These are phyloP conservation scores for Boechera stricta DNA, from an alignment of 345 rosid species.

Conservation along the genomic window DNA sequence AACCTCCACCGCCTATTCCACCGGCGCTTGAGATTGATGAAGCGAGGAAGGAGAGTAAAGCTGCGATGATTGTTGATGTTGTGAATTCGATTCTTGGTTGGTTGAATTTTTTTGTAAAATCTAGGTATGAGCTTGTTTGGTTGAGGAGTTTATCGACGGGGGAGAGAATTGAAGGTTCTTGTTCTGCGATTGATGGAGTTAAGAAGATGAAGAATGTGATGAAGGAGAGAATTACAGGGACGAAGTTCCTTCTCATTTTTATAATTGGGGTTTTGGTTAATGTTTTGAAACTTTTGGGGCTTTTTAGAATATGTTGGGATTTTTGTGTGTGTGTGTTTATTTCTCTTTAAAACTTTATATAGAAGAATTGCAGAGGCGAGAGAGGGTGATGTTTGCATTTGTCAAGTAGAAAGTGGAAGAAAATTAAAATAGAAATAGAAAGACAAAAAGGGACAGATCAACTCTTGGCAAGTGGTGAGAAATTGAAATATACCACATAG, in stretches of 20 bases:
- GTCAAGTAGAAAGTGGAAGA: not conserved
- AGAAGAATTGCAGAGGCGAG: not conserved
- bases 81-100: constrained; percentile 45
- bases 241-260: constrained; percentile 36
- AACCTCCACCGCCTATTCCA: constrained; percentile 91
- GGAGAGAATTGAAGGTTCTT: not conserved
- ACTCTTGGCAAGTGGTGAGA: constrained; percentile 32
- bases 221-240: constrained; percentile 34
- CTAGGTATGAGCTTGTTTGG: constrained; percentile 45
- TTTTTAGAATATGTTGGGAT: constrained; percentile 13
- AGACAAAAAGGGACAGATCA: constrained; percentile 14
- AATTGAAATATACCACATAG: not conserved
- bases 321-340: constrained; percentile 6
- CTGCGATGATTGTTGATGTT: constrained; percentile 51
- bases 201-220: constrained; percentile 22
- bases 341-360: constrained; percentile 27
- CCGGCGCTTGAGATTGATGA: constrained; percentile 88
- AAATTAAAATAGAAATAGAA: not conserved
- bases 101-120: constrained; percentile 32
- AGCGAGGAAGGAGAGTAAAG: constrained; percentile 65
- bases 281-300: not conserved
- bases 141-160: constrained; percentile 27
- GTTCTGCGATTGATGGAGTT: constrained; percentile 27
- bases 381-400: constrained; percentile 5
- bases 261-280: not conserved